Base-by-base conservation (phyloP, 108 stramenopile species). In the Fragilaria crotonensis region DNA sequence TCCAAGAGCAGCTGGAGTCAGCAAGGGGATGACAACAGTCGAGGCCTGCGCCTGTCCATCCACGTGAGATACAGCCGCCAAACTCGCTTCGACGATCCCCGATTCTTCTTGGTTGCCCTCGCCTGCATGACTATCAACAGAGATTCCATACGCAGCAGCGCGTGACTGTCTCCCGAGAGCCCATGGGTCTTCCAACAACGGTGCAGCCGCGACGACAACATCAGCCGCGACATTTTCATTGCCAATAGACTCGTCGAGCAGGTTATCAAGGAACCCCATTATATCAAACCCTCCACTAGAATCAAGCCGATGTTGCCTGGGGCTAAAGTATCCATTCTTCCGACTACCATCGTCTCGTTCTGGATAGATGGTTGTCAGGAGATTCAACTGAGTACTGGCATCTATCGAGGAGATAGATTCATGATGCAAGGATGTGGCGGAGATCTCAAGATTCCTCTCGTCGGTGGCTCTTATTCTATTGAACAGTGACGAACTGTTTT, bases 221-320 rank as follows among this genome's bases (percentile, higher is more conserved):
- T n/a, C 45, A 41, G 56, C 7, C 17, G 7, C 0, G 19, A 30
- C 19, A 19, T 31, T 28, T 58, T 29, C 26, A 47, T 31, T 53
- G 25, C 14, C 30, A 44, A 30, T 36, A 36, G 54, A n/a, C 25
- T 81, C 80, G 48, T 76, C 63, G 60, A 81, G 49, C 36, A 81
- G 70, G 22, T 70, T 62, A 48, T 76, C 80, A 45, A 81, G 50
- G 61, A 81, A 81, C 25, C 72, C 80, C 75, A 81, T 67, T 3
- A 81, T 71, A 55, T 81, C 70, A 36, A 81, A 81, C n/a, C 71
- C 71, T 45, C 63, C 60, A 60, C 36, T 49, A 75, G 41, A 0
- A 26, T 49, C 7, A 14, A 44, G 17, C 41, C 9, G 14, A 17
- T 9, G 41, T 17, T n/a, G n/a, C n/a, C n/a, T n/a, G n/a, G 41